A percentile compares a stretch with the other conserved stretches of the same genome.
Evolutionary conservation across 2,329 filamentous ascomycete genomes (phyloP).

Genomic region (Phaeosphaeria sp.): DNA sequence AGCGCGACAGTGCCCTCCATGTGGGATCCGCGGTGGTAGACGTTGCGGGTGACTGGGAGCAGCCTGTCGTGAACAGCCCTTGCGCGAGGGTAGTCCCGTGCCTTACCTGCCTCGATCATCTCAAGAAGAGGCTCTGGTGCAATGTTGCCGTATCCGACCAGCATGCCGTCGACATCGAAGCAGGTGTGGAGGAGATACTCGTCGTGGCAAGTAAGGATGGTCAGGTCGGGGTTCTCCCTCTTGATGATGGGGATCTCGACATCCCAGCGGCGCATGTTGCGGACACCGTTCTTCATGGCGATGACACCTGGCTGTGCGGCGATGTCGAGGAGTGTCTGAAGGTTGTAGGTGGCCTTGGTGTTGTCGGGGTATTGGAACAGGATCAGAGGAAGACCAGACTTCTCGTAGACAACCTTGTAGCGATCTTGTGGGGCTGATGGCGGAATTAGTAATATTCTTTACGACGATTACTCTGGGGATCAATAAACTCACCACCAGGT

Average conservation of each 20-base stretch:
- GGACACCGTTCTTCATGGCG: slow-evolving; percentile 65
- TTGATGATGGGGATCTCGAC: slow-evolving; percentile 63
- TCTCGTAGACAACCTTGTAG: slow-evolving; percentile 60
- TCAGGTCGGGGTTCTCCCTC: slow-evolving; percentile 56
- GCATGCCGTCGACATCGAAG: slow-evolving; percentile 62
- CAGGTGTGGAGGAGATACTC: slow-evolving; percentile 61
- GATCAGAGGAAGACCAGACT: slow-evolving; percentile 58
- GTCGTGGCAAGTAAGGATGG: slow-evolving; percentile 61
- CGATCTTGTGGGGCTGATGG: slow-evolving; percentile 57
- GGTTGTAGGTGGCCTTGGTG: slow-evolving; percentile 61
- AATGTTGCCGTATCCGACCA: slow-evolving; percentile 63
- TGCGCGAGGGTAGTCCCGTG: slow-evolving; percentile 57
- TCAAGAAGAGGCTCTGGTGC: slow-evolving; percentile 59
- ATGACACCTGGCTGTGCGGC: slow-evolving; percentile 61
- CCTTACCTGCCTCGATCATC: slow-evolving; percentile 60
- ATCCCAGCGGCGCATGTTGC: slow-evolving; percentile 65
- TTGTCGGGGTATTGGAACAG: slow-evolving; percentile 63
- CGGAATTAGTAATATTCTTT: background rate
- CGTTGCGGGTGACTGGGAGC: slow-evolving; percentile 60
- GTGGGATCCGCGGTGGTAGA: slow-evolving; percentile 62
- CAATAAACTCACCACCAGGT: slow-evolving; percentile 17
- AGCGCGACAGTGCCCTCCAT: slow-evolving; percentile 62
- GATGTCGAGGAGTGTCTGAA: slow-evolving; percentile 62
- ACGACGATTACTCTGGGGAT: background rate
- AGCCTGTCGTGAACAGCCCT: slow-evolving; percentile 59